phyloP scores from a whole-genome alignment of 192 early-diverging fungal species.

The Backusella circina region DNA sequence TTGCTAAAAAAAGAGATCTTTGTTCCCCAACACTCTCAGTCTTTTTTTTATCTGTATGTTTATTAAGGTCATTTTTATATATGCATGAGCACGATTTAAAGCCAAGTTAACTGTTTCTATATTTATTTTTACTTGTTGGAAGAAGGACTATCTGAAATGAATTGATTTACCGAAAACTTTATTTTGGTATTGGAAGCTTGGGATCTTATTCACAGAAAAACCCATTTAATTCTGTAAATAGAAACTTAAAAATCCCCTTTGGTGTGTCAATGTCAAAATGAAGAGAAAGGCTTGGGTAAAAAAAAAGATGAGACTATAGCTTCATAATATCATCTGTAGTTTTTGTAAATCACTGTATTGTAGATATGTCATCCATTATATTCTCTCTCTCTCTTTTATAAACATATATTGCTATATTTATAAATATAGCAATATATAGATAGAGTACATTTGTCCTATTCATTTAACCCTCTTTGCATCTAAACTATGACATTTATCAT shows the following conservation, averaged over 20 bases:
- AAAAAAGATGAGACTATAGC: background rate
- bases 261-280: background rate
- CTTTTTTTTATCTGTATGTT: background rate
- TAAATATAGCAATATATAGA: background rate
- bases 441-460: background rate
- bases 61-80: background rate
- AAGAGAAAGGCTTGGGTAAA: background rate
- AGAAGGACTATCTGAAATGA: background rate
- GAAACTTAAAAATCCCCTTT: background rate
- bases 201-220: background rate
- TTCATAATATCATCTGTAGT: background rate
- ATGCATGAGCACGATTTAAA: background rate
- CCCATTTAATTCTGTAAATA: background rate
- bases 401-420: no score
- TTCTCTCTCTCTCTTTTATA: background rate
- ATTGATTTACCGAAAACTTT: background rate
- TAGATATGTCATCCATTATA: background rate
- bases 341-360: background rate
- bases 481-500: background rate
- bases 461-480: background rate
- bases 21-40: background rate
- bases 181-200: background rate
- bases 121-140: background rate
- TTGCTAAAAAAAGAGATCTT: background rate
- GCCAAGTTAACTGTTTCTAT: background rate